Evolutionary conservation across 495 filamentous ascomycete species (phyloP), one percentile per base, ranked within the genome.

Genomic region (Cladorrhinum samala): DNA sequence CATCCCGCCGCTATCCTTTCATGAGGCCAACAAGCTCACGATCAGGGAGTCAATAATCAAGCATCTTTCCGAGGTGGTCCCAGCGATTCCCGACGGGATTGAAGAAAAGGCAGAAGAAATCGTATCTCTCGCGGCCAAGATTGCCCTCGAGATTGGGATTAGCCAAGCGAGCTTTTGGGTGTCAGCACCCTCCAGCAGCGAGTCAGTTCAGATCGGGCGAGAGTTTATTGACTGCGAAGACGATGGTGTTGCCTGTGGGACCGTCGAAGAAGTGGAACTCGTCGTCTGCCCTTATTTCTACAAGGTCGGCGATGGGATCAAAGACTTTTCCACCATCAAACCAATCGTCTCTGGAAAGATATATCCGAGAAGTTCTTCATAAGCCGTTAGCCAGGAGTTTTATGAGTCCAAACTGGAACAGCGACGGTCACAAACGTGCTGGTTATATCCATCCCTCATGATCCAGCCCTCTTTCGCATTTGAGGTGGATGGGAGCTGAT

Each of bases 141-240:
- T 66, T 4, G 60, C 49, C 1, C 42, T 66, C 13, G 53, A 66
- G 23, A 50, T 60, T 37, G 63, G 63, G 1, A 46, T 59, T n/a
- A 52, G 63, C 27, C 25, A 43, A 6, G 52, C 52, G 3, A 49
- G 21, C 11, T 9, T 66, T 0, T 25, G 30, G 11, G 33, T 66
- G 7, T 9, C 9, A 4, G 1, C 55, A 5, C 60, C 57, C 1
- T 1, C 16, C 3, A 23, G 16, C 9, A 60, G 57, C n/a, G 47
- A 58, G 13, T 4, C 18, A 17, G 50, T 63, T 14, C 11, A 50
- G 33, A 66, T 66, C 23, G 58, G 63, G 3, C 20, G 39, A 9
- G 55, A 59, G 6, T 56, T 57, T 43, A 42, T 61, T 42, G 60
- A 66, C 48, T 63, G 60, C 42, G 48, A 57, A 46, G 56, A 66